Evolutionary conservation across 805 yeast genomes (phyloP), one percentile per base, ranked within the genome.

Genomic region (Lipomyces spencermartinsiae): DNA sequence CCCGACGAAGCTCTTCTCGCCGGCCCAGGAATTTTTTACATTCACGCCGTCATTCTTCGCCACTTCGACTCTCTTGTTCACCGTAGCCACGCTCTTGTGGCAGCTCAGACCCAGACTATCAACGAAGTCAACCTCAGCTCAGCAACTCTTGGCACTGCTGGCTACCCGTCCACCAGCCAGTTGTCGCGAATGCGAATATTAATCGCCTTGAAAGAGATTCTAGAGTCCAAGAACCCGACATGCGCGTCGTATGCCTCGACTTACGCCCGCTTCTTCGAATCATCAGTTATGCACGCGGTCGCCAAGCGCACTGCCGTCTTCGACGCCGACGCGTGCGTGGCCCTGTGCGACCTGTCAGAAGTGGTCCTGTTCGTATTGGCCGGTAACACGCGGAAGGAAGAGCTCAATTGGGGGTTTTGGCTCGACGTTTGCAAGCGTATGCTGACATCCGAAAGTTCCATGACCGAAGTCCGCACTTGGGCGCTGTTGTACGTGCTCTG

Each of bases 361-460:
- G 83, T 80, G 68, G 78, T 77, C 74, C 62, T 81, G 29, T 70
- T 76, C n/a, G 73, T 76, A 12, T 73, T 80, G 10, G 55, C 64
- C 33, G 71, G 75, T 58, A 76, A 75, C 59, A 69, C 78, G 10
- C 70, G 72, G 31, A 70, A 77, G 12, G 69, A 70, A 2, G 77
- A 75, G 8, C 78, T 91, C 31, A 85, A 89, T 78, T 92, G 97
- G 95, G 80, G 81, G 61, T 91, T 92, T 74, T 92, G 97, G 97
- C 76, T 89, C 6, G 81, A 83, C 63, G 88, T 90, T 16, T 77
- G 82, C 14, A 78, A 84, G 67, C 80, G 85, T 65, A 84, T 91
- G 88, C 76, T 91, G n/a, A 74, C 80, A 7, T 86, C 92, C 7
- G 87, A 86, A 58, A 90, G 86, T 76, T 82, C 87, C 71, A 88